Evolutionary conservation across 495 filamentous ascomycete genomes (phyloP).

Genomic region (Neurospora sp.): DNA sequence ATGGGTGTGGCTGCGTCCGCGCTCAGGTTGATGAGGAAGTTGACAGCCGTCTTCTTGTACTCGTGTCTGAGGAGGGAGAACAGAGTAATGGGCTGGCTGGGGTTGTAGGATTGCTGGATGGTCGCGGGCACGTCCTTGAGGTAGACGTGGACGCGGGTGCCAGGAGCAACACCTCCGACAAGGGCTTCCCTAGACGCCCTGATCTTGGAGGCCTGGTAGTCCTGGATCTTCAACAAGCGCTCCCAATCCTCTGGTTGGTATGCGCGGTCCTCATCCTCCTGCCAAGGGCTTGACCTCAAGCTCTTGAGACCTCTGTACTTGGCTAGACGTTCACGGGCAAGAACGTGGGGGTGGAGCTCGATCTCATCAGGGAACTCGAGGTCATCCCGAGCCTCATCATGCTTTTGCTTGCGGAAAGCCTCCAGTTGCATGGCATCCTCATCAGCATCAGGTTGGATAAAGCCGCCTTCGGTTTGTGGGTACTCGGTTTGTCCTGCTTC

Average conservation of each 20-base stretch:
- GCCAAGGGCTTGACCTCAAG: constrained; percentile 75
- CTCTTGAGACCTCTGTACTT: constrained; percentile 87
- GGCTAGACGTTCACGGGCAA: constrained; percentile 73
- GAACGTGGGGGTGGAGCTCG: constrained; percentile 78
- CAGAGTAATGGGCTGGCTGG: constrained; percentile 52
- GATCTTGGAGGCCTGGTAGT: constrained; percentile 75
- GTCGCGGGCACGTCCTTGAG: constrained; percentile 60
- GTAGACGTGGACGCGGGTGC: constrained; percentile 70
- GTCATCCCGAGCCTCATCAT: constrained; percentile 74
- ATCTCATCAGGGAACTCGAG: constrained; percentile 96
- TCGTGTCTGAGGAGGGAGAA: constrained; percentile 88
- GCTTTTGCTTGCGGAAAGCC: constrained; percentile 65
- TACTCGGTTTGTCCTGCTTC: constrained; percentile 75
- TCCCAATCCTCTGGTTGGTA: constrained; percentile 85
- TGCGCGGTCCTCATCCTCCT: constrained; percentile 72
- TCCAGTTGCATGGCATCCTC: constrained; percentile 72
- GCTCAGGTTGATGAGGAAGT: constrained; percentile 73
- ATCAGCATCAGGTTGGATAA: constrained; percentile 75
- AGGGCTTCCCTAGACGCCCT: constrained; percentile 67
- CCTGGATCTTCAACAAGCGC: constrained; percentile 66
- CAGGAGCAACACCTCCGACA: constrained; percentile 72
- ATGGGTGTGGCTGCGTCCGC: constrained; percentile 61
- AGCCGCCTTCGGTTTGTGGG: constrained; percentile 74
- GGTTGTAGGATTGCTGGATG: constrained; percentile 42
- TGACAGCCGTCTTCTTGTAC: constrained; percentile 80